Base-by-base conservation (phyloP, 805 yeast species). In the Kregervanrija delftensis region DNA sequence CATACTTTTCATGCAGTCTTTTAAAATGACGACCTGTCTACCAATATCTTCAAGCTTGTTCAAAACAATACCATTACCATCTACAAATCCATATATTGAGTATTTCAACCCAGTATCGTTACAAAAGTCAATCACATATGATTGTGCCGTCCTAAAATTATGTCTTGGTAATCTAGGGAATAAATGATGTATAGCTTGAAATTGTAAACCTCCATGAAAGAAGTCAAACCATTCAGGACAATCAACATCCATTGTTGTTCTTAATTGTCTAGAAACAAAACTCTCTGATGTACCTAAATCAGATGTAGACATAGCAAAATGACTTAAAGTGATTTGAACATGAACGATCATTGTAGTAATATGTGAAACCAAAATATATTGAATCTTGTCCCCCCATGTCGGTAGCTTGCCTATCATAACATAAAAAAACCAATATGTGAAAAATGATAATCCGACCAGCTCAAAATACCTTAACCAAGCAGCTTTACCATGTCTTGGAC, bases 241-340 rank as follows among this genome's bases (percentile, higher is more conserved):
- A 55, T 84, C 91, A 32, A 88, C 96, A 60, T 88, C 96, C 96
- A 88, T 89, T 3, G 96, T 88, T 1, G 96, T 89, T 54, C 96
- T 73, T 3, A 88, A 59, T 64, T 88, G 96, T 51, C 93, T 74
- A 48, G 84, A 81, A 0, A 82, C 77, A 57, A 88, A 88, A 8
- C 88, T 73, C 61, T 88, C 96, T 37, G 82, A 74, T 8, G 78
- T 74, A 1, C 96, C 96, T 13, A 88, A 66, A 57, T 88, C 95
- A 5, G 93, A 74, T 0, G 96, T 89, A 1, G 95, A 85, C 95
- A 88, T 89, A 33, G 96, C 96, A 68, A 88, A 88, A 61, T 88
- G 96, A 11, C 90, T 81, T 37, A 88, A 71, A 0, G 95, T 86
- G 64, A 88, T 88, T 61, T 89, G 96, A 31, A 88, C 96, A 62